Evolutionary conservation across 805 yeast species (phyloP), one percentile per base, ranked within the genome.

Genomic region (Saturnispora besseyi): DNA sequence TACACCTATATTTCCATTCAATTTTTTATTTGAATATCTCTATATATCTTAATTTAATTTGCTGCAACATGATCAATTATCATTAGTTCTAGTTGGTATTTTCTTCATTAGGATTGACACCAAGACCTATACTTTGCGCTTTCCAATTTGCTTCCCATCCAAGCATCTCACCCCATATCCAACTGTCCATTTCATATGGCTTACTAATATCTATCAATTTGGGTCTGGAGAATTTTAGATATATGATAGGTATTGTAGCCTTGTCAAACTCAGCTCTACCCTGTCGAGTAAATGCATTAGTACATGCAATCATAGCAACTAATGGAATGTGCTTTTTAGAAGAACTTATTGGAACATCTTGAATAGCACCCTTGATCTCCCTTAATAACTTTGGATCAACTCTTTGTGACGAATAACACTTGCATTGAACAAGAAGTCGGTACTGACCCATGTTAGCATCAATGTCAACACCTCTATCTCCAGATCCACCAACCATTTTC

Each of bases 381-480:
- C 85, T 67, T 1, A 80, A 62, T 43, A 70, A 60, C 36, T 67
- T 62, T 12, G 83, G 77, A 49, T 68, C 70, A 32, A 78, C 67
- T 47, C 72, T 69, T 3, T 63, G 61, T 18, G 57, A 60, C 28
- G 62, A 62, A 56, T 72, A 69, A 57, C 77, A 73, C 54, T 79
- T 79, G 59, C 84, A 79, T 57, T 80, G 84, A 5, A 77, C 79
- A 51, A 76, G 64, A 2, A 77, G 62, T 44, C 65, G 64, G 6
- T 75, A 67, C 9, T 53, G 48, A 36, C 60, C 59, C 18, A 42
- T 44, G n/a, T 15, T 41, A 0, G 82, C 83, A 21, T 74, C 58
- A 4, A 80, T 59, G 57, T 80, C 85, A 4, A 79, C 65, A 0
- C 85, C 85, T 47, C 73, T 69, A 55, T 80, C 85, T 45, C 72